phyloP scores from a whole-genome alignment of 192 early-diverging fungal species.

The Backusella macrospora region DNA sequence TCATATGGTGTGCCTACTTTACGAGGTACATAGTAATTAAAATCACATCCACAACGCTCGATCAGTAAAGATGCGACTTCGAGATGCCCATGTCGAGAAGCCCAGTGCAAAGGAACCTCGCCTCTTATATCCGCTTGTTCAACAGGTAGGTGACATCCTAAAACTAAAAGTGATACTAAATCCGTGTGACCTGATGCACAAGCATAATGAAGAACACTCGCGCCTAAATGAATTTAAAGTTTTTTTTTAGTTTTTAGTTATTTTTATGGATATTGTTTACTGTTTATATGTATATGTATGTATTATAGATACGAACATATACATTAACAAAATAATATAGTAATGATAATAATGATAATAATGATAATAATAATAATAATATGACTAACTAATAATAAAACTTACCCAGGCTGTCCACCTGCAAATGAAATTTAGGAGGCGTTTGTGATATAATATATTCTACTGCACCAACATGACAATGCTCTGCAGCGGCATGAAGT shows the following conservation, averaged over 20 bases:
- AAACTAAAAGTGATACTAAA: constrained; percentile 27
- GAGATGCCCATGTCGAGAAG: constrained; percentile 35
- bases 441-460: constrained; percentile 31
- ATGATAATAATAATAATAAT: background rate
- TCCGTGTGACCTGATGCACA: constrained; percentile 34
- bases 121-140: constrained; percentile 31
- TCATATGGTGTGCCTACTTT: constrained; percentile 38
- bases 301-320: too few relatives aligned
- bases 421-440: constrained; percentile 12
- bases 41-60: constrained; percentile 33
- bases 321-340: too few relatives aligned
- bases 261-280: constrained; percentile 10
- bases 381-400: too few relatives aligned
- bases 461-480: constrained; percentile 26
- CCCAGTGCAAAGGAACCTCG: constrained; percentile 42
- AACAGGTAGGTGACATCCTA: constrained; percentile 23
- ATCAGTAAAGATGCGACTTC: constrained; percentile 32
- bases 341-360: background rate
- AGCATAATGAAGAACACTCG: constrained; percentile 40
- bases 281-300: background rate
- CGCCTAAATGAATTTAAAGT: constrained; percentile 28
- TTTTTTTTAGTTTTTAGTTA: background rate
- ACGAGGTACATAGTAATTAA: constrained; percentile 34
- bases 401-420: constrained; percentile 30
- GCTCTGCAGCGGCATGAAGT: constrained; percentile 36